Conservation (phyloP, 768 basidiomycete species). For the Leucosporidium scottii region DNA sequence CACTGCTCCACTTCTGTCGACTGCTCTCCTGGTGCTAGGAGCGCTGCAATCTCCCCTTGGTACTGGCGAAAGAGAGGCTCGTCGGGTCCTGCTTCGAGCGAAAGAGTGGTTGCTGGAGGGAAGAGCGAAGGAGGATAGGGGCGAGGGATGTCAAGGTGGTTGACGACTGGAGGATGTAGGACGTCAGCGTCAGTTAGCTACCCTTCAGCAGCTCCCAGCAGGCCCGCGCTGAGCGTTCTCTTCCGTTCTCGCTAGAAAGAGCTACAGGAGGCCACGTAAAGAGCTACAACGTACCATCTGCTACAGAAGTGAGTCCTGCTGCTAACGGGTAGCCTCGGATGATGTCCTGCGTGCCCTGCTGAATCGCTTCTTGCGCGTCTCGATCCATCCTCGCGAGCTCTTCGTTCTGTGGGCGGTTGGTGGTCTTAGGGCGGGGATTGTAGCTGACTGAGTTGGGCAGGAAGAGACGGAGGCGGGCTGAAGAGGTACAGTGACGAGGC, state of each 20-base stretch:
- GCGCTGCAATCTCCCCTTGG: conserved; percentile 8
- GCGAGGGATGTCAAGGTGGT: conserved; percentile 14
- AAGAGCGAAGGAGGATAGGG: conserved; percentile 21
- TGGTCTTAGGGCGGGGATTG: no score
- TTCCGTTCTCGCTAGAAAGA: not conserved
- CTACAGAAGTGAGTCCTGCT: conserved; percentile 5
- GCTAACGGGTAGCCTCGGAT: conserved; percentile 32
- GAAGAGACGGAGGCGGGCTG: no score
- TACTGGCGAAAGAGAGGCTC: conserved; percentile 22
- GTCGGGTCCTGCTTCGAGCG: conserved; percentile 3
- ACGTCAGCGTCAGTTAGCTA: not conserved
- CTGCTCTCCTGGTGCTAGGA: not conserved
- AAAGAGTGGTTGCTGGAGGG: not conserved
- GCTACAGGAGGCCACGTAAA: not conserved
- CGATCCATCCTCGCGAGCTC: not conserved
- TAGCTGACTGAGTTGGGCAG: no score
- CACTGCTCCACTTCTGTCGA: not conserved
- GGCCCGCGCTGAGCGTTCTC: not conserved
- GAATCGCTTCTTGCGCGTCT: not conserved
- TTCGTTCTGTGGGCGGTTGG: no score
- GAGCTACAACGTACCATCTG: conserved; percentile 9
- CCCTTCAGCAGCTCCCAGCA: not conserved
- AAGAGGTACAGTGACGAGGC: no score
- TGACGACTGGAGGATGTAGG: conserved; percentile 11
- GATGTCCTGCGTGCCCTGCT: conserved; percentile 28